Evolutionary conservation across 805 yeast genomes (phyloP).

Genomic region (Spathaspora arborariae): DNA sequence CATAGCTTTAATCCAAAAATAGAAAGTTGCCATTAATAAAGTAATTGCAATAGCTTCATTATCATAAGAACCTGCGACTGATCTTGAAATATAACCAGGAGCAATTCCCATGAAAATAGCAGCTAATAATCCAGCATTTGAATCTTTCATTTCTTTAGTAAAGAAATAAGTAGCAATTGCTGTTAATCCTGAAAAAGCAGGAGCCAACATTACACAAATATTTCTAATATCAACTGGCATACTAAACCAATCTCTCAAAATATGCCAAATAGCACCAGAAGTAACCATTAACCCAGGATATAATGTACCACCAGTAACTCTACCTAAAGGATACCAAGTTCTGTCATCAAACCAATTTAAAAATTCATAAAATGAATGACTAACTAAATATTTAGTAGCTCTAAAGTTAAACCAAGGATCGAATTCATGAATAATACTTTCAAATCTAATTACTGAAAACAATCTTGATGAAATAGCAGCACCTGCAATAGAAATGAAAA

Average conservation of each 20-base stretch:
- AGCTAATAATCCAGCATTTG: constrained; percentile 84
- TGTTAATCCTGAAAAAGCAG: constrained; percentile 91
- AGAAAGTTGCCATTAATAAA: constrained; percentile 90
- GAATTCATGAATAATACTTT: constrained; percentile 95
- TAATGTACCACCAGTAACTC: constrained; percentile 98
- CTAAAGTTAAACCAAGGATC: constrained; percentile 96
- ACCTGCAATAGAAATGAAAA: constrained; percentile 75
- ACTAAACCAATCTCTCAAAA: constrained; percentile 55
- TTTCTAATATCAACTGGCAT: constrained; percentile 93
- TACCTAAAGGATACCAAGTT: constrained; percentile 98
- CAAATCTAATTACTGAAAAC: constrained; percentile 95
- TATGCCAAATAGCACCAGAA: constrained; percentile 82
- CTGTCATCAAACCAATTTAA: constrained; percentile 98
- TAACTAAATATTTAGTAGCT: constrained; percentile 89
- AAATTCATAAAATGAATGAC: constrained; percentile 82
- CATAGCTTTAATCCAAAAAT: constrained; percentile 91
- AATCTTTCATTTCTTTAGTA: constrained; percentile 85
- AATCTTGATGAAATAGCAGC: constrained; percentile 91
- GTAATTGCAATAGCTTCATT: constrained; percentile 99
- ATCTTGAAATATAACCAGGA: constrained; percentile 96
- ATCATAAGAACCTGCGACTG: constrained; percentile 98
- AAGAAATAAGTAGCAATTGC: constrained; percentile 85
- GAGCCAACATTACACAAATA: constrained; percentile 93
- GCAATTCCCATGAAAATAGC: constrained; percentile 97
- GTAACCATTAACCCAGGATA: constrained; percentile 99